Conservation (phyloP, 2,329 filamentous ascomycete species). For the Trichothecium roseum region DNA sequence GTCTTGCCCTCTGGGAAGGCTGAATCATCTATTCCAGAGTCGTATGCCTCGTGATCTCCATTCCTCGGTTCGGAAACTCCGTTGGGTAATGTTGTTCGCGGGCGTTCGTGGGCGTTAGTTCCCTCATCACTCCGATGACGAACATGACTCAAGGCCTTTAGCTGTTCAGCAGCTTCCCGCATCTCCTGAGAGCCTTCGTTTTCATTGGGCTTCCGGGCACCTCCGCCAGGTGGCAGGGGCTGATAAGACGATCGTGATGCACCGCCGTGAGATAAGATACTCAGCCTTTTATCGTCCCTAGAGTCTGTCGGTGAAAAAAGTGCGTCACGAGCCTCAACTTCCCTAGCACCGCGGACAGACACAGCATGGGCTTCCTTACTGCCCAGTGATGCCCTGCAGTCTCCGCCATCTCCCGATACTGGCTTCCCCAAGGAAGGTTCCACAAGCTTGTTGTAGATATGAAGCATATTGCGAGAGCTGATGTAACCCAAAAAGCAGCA, state of each 20-base stretch:
- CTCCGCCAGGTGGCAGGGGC: constrained; percentile 14
- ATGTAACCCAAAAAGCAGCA: constrained; percentile 57
- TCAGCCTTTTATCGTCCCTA: too few species aligned
- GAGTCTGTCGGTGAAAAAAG: too few species aligned
- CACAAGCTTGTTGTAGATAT: constrained; percentile 50
- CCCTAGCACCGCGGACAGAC: constrained; percentile 16
- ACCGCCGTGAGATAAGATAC: too few species aligned
- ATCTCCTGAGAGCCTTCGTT: constrained; percentile 56
- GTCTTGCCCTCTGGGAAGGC: constrained; percentile 12
- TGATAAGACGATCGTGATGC: constrained; percentile 13
- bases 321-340: constrained; percentile 14
- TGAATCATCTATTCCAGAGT: constrained; percentile 16
- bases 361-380: constrained; percentile 34
- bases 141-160: constrained; percentile 55
- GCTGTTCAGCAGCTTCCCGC: constrained; percentile 57
- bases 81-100: constrained; percentile 28
- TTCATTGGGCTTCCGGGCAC: constrained; percentile 10
- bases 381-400: constrained; percentile 45
- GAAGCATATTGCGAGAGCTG: constrained; percentile 57
- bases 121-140: constrained; percentile 41
- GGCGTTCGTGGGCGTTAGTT: constrained; percentile 12
- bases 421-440: constrained; percentile 31
- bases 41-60: constrained; percentile 25
- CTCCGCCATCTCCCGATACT: constrained; percentile 43
- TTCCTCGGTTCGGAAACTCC: constrained; percentile 20